Evolutionary conservation across 163 green algal genomes (phyloP).

Genomic region (Scenedesmus sp.): DNA sequence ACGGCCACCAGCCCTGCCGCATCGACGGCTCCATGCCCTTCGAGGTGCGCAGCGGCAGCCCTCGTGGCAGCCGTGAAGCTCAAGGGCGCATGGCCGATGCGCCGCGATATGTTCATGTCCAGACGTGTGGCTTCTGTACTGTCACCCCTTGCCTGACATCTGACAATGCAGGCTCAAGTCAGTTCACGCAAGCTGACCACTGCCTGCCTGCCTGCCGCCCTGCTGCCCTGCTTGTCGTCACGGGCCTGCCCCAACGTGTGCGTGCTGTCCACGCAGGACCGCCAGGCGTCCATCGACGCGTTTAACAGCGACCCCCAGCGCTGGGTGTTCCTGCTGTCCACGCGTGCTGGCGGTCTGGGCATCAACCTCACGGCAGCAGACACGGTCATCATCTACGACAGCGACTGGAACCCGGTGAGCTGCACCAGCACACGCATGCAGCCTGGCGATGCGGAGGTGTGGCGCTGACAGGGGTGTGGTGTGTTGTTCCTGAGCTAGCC

Average conservation of each 20-base stretch:
- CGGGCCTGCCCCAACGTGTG: not conserved
- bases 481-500: not conserved
- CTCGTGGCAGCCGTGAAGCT: not conserved
- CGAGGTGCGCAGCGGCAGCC: slow-evolving; percentile 62
- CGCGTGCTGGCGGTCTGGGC: slow-evolving; percentile 95
- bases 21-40: slow-evolving; percentile 93
- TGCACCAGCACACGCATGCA: no score
- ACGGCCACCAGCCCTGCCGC: slow-evolving; percentile 80
- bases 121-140: no score
- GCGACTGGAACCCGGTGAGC: slow-evolving; percentile 91
- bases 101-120: no score
- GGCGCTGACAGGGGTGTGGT: not conserved
- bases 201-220: no score
- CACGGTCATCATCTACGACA: slow-evolving; percentile 99
- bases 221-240: not conserved
- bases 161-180: not conserved
- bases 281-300: slow-evolving; percentile 50
- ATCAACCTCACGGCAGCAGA: slow-evolving; percentile 99
- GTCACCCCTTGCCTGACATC: not conserved
- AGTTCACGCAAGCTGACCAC: not conserved
- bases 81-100: no score
- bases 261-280: not conserved
- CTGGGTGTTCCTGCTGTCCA: slow-evolving; percentile 97
- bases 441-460: not conserved
- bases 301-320: slow-evolving; percentile 68